Evolutionary conservation across 495 filamentous ascomycete genomes (phyloP), one percentile per base, ranked within the genome.

Genomic region (Penicillium roqueforti): DNA sequence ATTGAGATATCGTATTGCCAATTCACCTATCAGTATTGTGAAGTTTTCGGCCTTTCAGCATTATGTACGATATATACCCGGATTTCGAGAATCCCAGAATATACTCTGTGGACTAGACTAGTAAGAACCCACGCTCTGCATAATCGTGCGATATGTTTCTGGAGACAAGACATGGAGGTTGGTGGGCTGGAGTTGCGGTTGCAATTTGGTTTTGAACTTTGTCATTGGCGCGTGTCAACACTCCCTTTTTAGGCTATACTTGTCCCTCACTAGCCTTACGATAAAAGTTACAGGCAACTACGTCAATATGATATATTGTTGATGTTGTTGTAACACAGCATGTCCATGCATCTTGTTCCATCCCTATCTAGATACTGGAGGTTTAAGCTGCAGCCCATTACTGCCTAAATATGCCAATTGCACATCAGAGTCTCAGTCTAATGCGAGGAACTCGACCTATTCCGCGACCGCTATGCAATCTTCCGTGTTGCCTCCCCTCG

Each of bases 401-500:
- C 19, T 22, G 22, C 18, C 11, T 41, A 41, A 4, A 7, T 13
- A 43, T 25, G 19, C 22, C 20, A 26, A 25, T 25, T 25, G 13
- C 14, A 9, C 13, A 25, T 43, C 23, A 18, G n/a, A 18, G 40
- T 56, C 44, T 38, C 32, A 34, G 47, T 39, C n/a, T 18, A 53
- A 41, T 47, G 56, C 23, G 19, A 58, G 42, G 41, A 44, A 20
- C 11, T 36, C 10, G 53, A 43, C 40, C 28, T 43, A 32, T 43
- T 22, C 39, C 32, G 18, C 19, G 23, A 49, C 19, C 23, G 29
- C 29, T 38, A 52, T 59, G 57, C 36, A 32, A 51, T 19, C 31
- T 56, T 38, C 57, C 57, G 57, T 38, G 38, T 52, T 25, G 32
- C 40, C 54, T 48, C 14, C 19, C 28, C 19, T n/a, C 31, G 16